A percentile compares a stretch with the other conserved stretches of the same genome.
These are phyloP conservation scores for Prunus mira DNA, from an alignment of 306 rosid species.

Conservation along the genomic window DNA sequence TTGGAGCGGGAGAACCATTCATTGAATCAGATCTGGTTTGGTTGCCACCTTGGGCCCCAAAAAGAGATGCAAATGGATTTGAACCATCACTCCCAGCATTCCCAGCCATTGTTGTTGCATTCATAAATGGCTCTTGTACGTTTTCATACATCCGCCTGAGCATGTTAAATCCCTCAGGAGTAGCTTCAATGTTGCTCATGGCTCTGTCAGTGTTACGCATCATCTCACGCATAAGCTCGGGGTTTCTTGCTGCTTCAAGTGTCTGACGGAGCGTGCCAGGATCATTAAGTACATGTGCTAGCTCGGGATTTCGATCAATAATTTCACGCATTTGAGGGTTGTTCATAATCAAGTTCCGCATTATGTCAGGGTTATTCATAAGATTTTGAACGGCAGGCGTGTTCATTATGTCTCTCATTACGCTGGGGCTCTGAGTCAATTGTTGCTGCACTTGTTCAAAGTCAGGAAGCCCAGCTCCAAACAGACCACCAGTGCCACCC, in stretches of 20 bases:
- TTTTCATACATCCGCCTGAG: slow-evolving; percentile 93
- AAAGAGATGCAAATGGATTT: slow-evolving; percentile 48
- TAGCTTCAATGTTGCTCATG: slow-evolving; percentile 88
- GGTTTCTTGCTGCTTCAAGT: slow-evolving; percentile 86
- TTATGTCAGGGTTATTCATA: slow-evolving; percentile 63
- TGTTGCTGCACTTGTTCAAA: slow-evolving; percentile 84
- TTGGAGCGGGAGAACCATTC: slow-evolving; percentile 63
- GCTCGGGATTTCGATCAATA: slow-evolving; percentile 81
- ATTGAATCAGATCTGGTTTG: slow-evolving; percentile 55
- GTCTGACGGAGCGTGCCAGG: slow-evolving; percentile 82
- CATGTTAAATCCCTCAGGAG: slow-evolving; percentile 93
- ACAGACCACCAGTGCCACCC: slow-evolving; percentile 57
- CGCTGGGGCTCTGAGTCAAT: slow-evolving; percentile 57
- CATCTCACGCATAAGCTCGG: slow-evolving; percentile 96
- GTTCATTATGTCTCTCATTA: slow-evolving; percentile 75
- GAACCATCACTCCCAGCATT: slow-evolving; percentile 50
- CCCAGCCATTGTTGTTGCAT: slow-evolving; percentile 87
- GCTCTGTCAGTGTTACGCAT: slow-evolving; percentile 93
- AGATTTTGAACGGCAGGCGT: slow-evolving; percentile 71
- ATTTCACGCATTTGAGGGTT: slow-evolving; percentile 90
- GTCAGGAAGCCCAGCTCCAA: slow-evolving; percentile 64
- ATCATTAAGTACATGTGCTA: slow-evolving; percentile 81
- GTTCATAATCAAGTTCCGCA: slow-evolving; percentile 72
- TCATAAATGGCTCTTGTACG: slow-evolving; percentile 86
- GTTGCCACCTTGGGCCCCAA: slow-evolving; percentile 50